Percentiles rank a stretch among this genome's conserved stretches.
Conservation (phyloP, 306 rosid species). For the Ormosia emarginata region DNA sequence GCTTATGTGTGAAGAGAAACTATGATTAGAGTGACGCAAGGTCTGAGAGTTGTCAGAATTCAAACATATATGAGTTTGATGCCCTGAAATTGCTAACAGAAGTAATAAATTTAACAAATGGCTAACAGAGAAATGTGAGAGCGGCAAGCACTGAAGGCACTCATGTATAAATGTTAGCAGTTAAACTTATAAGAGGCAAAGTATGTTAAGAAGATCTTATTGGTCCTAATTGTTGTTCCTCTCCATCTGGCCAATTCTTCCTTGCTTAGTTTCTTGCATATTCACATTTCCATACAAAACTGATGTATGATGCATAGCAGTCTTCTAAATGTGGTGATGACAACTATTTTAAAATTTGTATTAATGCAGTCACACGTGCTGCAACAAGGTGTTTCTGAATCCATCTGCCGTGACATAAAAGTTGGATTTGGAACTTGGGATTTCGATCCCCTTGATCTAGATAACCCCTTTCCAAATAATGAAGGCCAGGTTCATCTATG, state of each 20-base stretch:
- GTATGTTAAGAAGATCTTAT: neutral
- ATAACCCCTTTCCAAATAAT: conserved; percentile 48
- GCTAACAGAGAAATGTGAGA: neutral
- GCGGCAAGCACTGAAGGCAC: too few species aligned
- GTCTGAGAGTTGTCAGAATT: neutral
- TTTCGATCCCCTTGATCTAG: conserved; percentile 48
- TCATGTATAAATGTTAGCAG: neutral
- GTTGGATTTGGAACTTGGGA: conserved; percentile 68
- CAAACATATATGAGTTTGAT: too few species aligned
- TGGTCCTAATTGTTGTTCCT: too few species aligned
- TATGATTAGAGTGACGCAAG: neutral
- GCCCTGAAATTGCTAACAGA: neutral
- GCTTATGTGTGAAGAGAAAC: too few species aligned
- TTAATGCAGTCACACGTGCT: conserved; percentile 28
- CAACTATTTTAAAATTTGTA: too few species aligned
- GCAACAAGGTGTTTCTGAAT: conserved; percentile 60
- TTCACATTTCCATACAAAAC: too few species aligned
- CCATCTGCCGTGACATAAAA: conserved; percentile 42
- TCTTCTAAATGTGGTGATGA: neutral
- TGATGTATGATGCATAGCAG: too few species aligned
- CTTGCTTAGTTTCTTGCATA: too few species aligned
- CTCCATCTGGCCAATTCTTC: too few species aligned
- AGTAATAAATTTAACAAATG: neutral
- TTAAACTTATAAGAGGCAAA: neutral
- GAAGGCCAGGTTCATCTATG: conserved; percentile 55